Evolutionary conservation across 305 asterid species (phyloP).

Genomic region (Solanum hybrid): DNA sequence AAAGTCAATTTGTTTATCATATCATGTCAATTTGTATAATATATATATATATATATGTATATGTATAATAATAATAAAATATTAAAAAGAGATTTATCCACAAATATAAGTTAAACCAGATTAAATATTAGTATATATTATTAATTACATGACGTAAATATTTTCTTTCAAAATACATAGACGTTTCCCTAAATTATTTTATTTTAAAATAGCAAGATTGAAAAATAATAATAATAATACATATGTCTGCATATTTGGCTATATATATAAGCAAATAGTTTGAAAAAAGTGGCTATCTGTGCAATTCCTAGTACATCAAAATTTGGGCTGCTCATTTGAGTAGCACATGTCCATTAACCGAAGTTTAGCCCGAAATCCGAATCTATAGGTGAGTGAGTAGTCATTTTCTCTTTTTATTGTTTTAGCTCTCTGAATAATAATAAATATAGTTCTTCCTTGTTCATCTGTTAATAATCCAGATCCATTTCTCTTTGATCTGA

Average conservation of each 20-base stretch:
- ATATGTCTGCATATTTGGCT: background rate
- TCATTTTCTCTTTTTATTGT: background rate
- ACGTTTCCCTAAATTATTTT: too few species aligned
- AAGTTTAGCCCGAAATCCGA: background rate
- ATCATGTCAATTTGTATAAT: background rate
- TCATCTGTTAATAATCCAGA: background rate
- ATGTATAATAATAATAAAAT: too few species aligned
- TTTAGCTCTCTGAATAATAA: background rate
- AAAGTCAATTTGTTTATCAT: background rate
- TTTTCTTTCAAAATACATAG: too few species aligned
- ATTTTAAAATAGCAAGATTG: background rate
- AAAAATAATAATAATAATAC: background rate
- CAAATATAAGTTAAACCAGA: too few species aligned
- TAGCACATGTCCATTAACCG: background rate
- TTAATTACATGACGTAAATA: too few species aligned
- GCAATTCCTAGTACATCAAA: background rate
- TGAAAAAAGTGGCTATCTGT: background rate
- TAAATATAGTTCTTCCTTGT: too few species aligned
- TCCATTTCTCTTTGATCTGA: background rate
- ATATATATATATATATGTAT: too few species aligned
- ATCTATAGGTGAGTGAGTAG: background rate
- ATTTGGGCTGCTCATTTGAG: background rate
- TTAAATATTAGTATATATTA: too few species aligned
- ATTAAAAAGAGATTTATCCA: too few species aligned
- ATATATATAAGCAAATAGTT: background rate